Conservation (phyloP, 2,329 filamentous ascomycete species). For the Beauveria bassiana region DNA sequence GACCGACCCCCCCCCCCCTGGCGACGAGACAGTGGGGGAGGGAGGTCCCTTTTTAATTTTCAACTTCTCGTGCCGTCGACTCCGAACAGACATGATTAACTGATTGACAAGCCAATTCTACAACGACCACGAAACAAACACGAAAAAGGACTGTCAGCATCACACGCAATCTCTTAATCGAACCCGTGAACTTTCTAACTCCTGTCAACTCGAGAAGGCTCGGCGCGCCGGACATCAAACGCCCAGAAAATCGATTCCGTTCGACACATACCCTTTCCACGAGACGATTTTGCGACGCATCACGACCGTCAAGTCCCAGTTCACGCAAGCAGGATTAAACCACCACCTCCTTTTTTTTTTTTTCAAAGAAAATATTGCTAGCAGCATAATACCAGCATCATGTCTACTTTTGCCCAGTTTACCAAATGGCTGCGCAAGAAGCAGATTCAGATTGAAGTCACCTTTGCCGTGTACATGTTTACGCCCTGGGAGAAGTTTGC, state of each 20-base stretch:
- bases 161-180: too few species aligned
- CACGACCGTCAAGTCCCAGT: neutral
- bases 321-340: neutral
- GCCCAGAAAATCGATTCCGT: neutral
- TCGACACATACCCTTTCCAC: neutral
- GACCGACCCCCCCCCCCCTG: neutral
- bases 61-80: neutral
- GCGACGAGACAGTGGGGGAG: neutral
- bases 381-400: slow-evolving; percentile 3
- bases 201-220: neutral
- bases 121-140: neutral
- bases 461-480: slow-evolving; percentile 94
- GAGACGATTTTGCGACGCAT: neutral
- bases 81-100: neutral
- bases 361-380: neutral
- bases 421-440: slow-evolving; percentile 88
- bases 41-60: neutral
- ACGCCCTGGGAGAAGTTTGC: slow-evolving; percentile 89
- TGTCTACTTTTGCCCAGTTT: slow-evolving; percentile 43
- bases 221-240: neutral
- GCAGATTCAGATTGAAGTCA: slow-evolving; percentile 97
- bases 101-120: neutral
- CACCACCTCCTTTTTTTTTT: too few species aligned
- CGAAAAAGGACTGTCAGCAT: neutral
- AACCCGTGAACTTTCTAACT: neutral